Base-by-base conservation (phyloP, 2,329 filamentous ascomycete species). In the Hypocreales sp. region DNA sequence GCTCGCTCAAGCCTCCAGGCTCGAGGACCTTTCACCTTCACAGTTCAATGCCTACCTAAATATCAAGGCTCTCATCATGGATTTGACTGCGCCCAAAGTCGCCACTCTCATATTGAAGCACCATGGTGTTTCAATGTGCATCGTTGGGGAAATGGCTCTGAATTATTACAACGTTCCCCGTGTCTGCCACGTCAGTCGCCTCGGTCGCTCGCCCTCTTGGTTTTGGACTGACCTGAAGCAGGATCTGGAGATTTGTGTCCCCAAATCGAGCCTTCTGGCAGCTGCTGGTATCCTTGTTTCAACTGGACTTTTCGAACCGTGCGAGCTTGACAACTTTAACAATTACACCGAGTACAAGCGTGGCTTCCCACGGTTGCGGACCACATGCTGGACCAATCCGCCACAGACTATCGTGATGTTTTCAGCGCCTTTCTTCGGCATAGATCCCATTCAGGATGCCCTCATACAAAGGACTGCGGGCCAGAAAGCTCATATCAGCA, bases 321-420 rank as follows among this genome's bases (percentile, higher is more conserved):
- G 10, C 11, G 22, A 28, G 7, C 12, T n/a, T 12, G 26, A 31
- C 11, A 25, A 35, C 8, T 35, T 37, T 22, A 37, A 43, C 34
- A 32, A 39, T 24, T 41, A 39, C 22, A 43, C 37, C 11, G 33
- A 44, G 30, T 42, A 45, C 27, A 41, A 42, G 30, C 29, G 30
- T 11, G 35, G 37, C 11, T 37, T 34, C 15, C 40, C 38, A 5
- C 29, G 35, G 10, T 25, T 42, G 14, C 36, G 26, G 19, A 32
- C 35, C 5, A 37, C 28, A 21, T 22, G 21, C 21, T 36, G 29
- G 27, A 28, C 28, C 23, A 26, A 19, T 14, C 26, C 25, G 7
- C 14, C 15, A 4, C 32, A 31, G 17, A 24, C 19, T n/a, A 16
- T 40, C 11, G 33, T 39, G 12, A 29, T 37, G n/a, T 37, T 39